Base-by-base conservation (phyloP, 2,329 filamentous ascomycete species). In the Emmonsiellopsis sp. region DNA sequence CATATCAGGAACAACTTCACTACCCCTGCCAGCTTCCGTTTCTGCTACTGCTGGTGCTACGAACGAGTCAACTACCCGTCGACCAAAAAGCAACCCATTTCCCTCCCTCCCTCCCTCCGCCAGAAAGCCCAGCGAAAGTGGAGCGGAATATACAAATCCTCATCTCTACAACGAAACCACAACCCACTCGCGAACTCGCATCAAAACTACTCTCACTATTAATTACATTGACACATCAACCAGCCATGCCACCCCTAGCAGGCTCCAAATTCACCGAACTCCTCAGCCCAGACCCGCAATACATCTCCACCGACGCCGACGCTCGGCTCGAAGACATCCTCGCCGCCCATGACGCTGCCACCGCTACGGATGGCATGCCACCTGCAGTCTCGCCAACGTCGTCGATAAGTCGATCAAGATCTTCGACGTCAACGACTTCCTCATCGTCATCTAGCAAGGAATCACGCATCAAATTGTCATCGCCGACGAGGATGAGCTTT, bases 321-420 rank as follows among this genome's bases (percentile, higher is more conserved):
- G 55, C 57, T 3, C 53, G 48, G 20, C 55, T 58, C 8, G 57
- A 58, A 51, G 57, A 58, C 13, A 57, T 58, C 30, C 57, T 58
- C 7, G 57, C 57, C 1, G 52, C 50, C 16, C 53, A 58, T 35
- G 44, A 52, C 51, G 37, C 15, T 6, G 34, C 7, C 38, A 46
- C 30, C 35, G 31, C 44, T 5, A 15, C 32, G 20, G 10, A 7
- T 16, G 7, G 30, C 51, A 32, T 61, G 71, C 69, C 69, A n/a
- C n/a, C 69, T 45, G 62, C 61, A 11, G 70, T 58, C 42, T 73
- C 70, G 45, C 70, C 70, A 31, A 65, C 65, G 11, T 73, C 62
- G 15, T 65, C 55, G 15, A 20, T 49, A 10, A 30, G 15, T 11
- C 26, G 46, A 11, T 47, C 45, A 13, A n/a, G 46, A 6, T 49